Percentiles rank a stretch among this genome's conserved stretches.
Evolutionary conservation across 371 early-diverging fungal species (phyloP).

Genomic region (Lichtheimia ramosa): DNA sequence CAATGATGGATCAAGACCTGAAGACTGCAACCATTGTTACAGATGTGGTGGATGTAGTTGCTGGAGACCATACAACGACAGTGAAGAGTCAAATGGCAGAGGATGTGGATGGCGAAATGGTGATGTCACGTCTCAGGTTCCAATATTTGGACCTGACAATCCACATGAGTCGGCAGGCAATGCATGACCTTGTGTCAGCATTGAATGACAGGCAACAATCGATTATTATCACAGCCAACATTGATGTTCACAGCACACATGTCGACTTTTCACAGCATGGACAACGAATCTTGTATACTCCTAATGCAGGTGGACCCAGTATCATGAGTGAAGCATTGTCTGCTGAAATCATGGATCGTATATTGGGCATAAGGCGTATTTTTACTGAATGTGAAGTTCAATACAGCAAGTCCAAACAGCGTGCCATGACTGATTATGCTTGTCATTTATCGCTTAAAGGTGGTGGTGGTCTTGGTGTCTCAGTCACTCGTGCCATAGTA

Average conservation of each 20-base stretch:
- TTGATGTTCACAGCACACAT: conserved; percentile 9
- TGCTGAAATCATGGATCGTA: conserved; percentile 48
- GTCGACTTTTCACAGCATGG: conserved; percentile 14
- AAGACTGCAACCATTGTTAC: no score
- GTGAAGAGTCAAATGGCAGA: no score
- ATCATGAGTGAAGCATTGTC: conserved; percentile 56
- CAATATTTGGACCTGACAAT: conserved; percentile 30
- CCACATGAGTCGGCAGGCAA: conserved; percentile 17
- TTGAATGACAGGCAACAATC: conserved; percentile 8
- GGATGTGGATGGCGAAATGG: no score
- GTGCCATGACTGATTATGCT: conserved; percentile 59
- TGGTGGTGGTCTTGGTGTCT: conserved; percentile 43
- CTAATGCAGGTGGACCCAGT: conserved; percentile 58
- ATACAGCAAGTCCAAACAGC: conserved; percentile 39
- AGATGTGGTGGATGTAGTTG: no score
- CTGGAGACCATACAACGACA: no score
- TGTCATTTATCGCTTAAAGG: conserved; percentile 20
- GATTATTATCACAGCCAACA: conserved; percentile 21
- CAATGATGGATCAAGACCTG: no score
- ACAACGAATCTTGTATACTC: conserved; percentile 29
- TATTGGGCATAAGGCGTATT: conserved; percentile 42
- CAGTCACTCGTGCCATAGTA: conserved; percentile 56
- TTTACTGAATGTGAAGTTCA: conserved; percentile 58
- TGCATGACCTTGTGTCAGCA: conserved; percentile 13
- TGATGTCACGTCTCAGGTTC: conserved; percentile 1